Conservation (phyloP, 2,329 filamentous ascomycete species). For the Epicoccum nigrum region DNA sequence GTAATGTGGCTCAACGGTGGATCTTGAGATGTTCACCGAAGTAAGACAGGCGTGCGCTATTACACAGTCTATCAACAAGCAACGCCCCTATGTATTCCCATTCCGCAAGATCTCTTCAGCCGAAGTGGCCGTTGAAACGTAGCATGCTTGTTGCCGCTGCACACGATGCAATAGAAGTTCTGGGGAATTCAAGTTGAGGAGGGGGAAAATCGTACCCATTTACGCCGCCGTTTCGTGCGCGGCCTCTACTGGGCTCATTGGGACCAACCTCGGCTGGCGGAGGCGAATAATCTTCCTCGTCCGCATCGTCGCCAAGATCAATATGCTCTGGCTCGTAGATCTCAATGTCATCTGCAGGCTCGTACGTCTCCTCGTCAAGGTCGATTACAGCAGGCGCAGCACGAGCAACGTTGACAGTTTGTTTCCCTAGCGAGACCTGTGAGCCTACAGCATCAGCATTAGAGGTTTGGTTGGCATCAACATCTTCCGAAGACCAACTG, state of each 20-base stretch:
- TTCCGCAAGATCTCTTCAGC: no score
- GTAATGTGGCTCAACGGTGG: no score
- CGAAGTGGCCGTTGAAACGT: no score
- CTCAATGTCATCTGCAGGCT: constrained; percentile 49
- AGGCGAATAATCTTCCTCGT: constrained; percentile 53
- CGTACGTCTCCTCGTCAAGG: constrained; percentile 47
- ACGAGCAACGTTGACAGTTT: constrained; percentile 27
- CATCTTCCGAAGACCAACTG: constrained; percentile 69
- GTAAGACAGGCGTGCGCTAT: no score
- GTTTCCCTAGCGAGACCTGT: constrained; percentile 37
- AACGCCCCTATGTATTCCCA: no score
- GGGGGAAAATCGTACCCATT: constrained; percentile 40
- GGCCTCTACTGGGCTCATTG: constrained; percentile 33
- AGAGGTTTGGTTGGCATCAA: constrained; percentile 37
- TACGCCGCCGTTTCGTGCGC: constrained; percentile 31
- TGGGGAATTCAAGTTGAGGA: no score
- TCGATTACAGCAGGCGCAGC: constrained; percentile 41
- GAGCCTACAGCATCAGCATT: constrained; percentile 40
- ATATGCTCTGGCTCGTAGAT: constrained; percentile 45
- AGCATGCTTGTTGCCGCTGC: no score
- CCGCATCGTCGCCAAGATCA: constrained; percentile 40
- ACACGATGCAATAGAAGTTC: constrained; percentile 15
- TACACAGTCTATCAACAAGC: no score
- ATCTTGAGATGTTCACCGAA: no score
- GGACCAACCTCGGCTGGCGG: constrained; percentile 51